Conservation (phyloP, 805 yeast genomes). For the Myxozyma udenii region DNA sequence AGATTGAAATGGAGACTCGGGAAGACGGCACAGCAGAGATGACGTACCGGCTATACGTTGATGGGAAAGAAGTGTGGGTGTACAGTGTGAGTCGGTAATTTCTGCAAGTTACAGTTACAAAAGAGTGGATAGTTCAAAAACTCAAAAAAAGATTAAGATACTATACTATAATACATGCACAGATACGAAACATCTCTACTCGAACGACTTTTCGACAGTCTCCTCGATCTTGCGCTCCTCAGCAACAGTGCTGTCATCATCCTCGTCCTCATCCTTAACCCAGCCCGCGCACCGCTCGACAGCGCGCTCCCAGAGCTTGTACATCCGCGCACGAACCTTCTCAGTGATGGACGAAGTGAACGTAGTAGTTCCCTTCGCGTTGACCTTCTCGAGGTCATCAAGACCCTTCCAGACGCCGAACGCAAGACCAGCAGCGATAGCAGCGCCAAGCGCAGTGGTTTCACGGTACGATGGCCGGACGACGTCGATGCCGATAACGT, state of each 20-base stretch:
- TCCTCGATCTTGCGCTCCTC: constrained; percentile 19
- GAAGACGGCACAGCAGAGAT: constrained; percentile 2
- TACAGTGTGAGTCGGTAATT: background rate
- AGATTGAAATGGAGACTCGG: constrained; percentile 18
- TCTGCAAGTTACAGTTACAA: background rate
- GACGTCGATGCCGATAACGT: constrained; percentile 82
- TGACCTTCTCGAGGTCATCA: constrained; percentile 53
- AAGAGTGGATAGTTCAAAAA: background rate
- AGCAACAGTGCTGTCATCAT: constrained; percentile 10
- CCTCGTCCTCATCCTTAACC: constrained; percentile 44
- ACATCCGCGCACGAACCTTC: constrained; percentile 56
- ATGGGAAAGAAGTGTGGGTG: constrained; percentile 23
- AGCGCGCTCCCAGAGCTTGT: constrained; percentile 83
- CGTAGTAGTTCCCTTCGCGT: constrained; percentile 34
- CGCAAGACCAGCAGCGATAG: constrained; percentile 87
- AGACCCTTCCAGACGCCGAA: constrained; percentile 70
- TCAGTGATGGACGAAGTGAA: constrained; percentile 34
- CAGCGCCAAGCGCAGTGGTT: constrained; percentile 94
- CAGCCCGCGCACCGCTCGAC: constrained; percentile 78
- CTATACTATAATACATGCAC: background rate
- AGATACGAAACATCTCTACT: background rate
- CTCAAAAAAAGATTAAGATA: background rate
- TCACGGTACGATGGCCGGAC: constrained; percentile 78
- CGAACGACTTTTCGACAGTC: background rate
- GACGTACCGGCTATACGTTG: constrained; percentile 14